phyloP scores from a whole-genome alignment of 441 rosid species.

The Gossypium gossypioides region DNA sequence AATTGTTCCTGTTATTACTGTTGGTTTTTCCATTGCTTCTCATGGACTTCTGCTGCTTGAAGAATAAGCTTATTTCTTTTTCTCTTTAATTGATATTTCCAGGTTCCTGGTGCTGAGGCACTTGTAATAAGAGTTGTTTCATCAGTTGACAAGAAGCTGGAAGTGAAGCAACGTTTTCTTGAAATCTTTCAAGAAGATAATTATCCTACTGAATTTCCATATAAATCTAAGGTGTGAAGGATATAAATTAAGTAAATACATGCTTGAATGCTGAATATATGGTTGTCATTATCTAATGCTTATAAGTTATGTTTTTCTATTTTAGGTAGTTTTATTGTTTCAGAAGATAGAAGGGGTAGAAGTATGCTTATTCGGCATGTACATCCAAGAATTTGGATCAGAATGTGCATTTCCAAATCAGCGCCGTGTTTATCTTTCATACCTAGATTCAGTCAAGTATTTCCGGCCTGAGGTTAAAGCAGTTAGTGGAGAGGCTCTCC shows the following conservation, averaged over 20 bases:
- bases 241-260: not conserved
- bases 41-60: not conserved
- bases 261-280: not conserved
- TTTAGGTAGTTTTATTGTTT: constrained; percentile 82
- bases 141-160: constrained; percentile 93
- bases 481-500: constrained; percentile 90
- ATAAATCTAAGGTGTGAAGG: constrained; percentile 77
- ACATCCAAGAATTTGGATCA: constrained; percentile 95
- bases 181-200: constrained; percentile 85
- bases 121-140: constrained; percentile 95
- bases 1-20: not conserved
- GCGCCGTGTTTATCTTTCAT: constrained; percentile 89
- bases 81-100: constrained; percentile 16
- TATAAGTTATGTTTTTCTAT: constrained; percentile 18
- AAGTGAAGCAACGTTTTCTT: constrained; percentile 86
- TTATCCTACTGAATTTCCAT: constrained; percentile 87
- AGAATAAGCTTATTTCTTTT: not conserved
- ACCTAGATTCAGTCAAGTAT: constrained; percentile 93
- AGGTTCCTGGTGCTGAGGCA: constrained; percentile 95
- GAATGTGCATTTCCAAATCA: constrained; percentile 76
- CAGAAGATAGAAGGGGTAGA: constrained; percentile 99
- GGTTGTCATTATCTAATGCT: not conserved
- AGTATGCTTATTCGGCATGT: constrained; percentile 97
- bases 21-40: not conserved
- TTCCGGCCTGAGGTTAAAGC: constrained; percentile 92